phyloP scores from a whole-genome alignment of 2,329 filamentous ascomycete genomes.

The Verticillium albo-atrum region DNA sequence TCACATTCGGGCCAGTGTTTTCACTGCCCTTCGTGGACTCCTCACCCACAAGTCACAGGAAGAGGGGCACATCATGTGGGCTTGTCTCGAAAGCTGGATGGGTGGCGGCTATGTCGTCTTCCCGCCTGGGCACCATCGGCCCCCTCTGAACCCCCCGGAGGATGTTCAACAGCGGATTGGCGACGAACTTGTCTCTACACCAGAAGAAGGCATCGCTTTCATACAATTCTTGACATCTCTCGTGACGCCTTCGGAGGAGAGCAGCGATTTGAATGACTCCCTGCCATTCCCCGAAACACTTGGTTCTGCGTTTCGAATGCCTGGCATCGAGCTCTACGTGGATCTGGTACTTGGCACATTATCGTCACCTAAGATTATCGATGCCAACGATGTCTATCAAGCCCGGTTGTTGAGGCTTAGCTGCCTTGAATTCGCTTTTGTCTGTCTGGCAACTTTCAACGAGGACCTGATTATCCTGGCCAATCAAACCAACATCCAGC shows the following conservation, averaged over 20 bases:
- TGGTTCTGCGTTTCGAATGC: slow-evolving; percentile 67
- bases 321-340: slow-evolving; percentile 87
- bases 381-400: slow-evolving; percentile 63
- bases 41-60: slow-evolving; percentile 67
- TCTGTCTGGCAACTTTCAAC: slow-evolving; percentile 83
- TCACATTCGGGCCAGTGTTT: slow-evolving; percentile 77
- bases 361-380: slow-evolving; percentile 62
- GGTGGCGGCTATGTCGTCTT: slow-evolving; percentile 47
- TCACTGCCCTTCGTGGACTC: slow-evolving; percentile 71
- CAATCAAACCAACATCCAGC: slow-evolving; percentile 69
- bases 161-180: slow-evolving; percentile 63
- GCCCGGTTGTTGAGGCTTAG: slow-evolving; percentile 69
- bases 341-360: slow-evolving; percentile 84
- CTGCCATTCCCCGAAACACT: slow-evolving; percentile 85
- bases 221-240: slow-evolving; percentile 72
- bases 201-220: slow-evolving; percentile 83
- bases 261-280: slow-evolving; percentile 62
- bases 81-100: slow-evolving; percentile 73
- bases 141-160: slow-evolving; percentile 22
- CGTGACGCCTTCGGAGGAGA: slow-evolving; percentile 59
- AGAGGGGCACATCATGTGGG: slow-evolving; percentile 74
- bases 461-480: slow-evolving; percentile 86
- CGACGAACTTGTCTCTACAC: slow-evolving; percentile 68
- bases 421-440: slow-evolving; percentile 78
- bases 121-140: slow-evolving; percentile 20